Conservation (phyloP, 2,329 filamentous ascomycete species). For the Xylaria multiplex region DNA sequence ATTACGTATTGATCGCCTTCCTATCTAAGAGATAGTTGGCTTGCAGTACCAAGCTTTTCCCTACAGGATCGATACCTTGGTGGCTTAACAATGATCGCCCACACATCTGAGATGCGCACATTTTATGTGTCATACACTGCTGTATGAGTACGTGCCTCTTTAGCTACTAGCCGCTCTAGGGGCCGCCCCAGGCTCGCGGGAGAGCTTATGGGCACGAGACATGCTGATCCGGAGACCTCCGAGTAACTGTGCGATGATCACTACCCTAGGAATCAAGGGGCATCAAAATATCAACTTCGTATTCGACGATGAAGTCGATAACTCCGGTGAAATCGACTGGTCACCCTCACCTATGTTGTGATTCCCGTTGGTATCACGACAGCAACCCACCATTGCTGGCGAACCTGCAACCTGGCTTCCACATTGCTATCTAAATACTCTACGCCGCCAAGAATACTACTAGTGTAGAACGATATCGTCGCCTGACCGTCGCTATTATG, state of each 20-base stretch:
- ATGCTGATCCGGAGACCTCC: conserved; percentile 33
- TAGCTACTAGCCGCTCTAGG: conserved; percentile 1
- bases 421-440: conserved; percentile 14
- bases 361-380: conserved; percentile 12
- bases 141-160: background rate
- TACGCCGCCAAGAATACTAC: conserved; percentile 30
- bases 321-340: conserved; percentile 6
- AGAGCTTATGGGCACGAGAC: conserved; percentile 14
- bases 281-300: background rate
- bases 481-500: conserved; percentile 16
- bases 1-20: conserved; percentile 27
- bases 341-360: conserved; percentile 9
- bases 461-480: conserved; percentile 17
- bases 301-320: background rate
- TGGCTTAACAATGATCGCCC: conserved; percentile 1
- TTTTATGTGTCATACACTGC: conserved; percentile 17
- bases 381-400: background rate
- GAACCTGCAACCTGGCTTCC: conserved; percentile 4
- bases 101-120: conserved; percentile 5
- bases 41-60: conserved; percentile 5
- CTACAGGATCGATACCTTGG: background rate
- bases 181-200: background rate
- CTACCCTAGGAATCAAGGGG: background rate
- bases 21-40: conserved; percentile 28
- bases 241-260: conserved; percentile 25